Evolutionary conservation across 805 yeast genomes (phyloP), one percentile per base, ranked within the genome.

Genomic region (Cyberlindnera euphorbiae): DNA sequence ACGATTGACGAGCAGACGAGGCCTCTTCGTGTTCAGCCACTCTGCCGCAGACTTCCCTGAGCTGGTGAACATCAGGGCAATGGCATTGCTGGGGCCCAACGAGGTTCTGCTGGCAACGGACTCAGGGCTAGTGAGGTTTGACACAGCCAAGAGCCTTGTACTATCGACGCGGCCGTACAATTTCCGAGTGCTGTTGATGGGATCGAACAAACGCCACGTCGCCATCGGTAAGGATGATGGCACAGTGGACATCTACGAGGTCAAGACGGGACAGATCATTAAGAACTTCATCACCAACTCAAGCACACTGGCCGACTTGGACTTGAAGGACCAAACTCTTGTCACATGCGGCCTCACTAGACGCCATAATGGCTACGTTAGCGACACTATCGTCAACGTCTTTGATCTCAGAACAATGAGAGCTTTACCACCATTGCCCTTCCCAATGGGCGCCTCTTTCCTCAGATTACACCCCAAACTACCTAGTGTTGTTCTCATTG

Each of bases 371-470:
- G 66, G 69, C 7, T 67, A 67, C 37, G 59, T 71, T 14, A 68
- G 77, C 8, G 97, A 93, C 53, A 90, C 95, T 0, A 69, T 90
- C 43, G 88, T 90, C 15, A 80, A 80, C 46, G 77, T 87, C 15
- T 87, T 77, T 56, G 97, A 93, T 57, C 57, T 86, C 21, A 71
- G 94, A 43, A 73, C 77, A 39, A 66, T 84, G 75, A 71, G 75
- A 35, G 71, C 88, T 2, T 59, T 80, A 37, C 67, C 94, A 0
- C 96, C 97, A 4, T 68, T 90, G 7, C 77, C 96, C 4, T 87
- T 88, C 52, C 88, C 93, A 1, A 81, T 88, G 0, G 97, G 97
- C 10, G 96, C 97, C 1, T 71, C 83, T 8, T 83, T 73, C 54
- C 93, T 82, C 1, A 71, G 83, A 32, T 68, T 90, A 43, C 97